phyloP scores from a whole-genome alignment of 2,329 filamentous ascomycete genomes.

The Monilinia laxa region DNA sequence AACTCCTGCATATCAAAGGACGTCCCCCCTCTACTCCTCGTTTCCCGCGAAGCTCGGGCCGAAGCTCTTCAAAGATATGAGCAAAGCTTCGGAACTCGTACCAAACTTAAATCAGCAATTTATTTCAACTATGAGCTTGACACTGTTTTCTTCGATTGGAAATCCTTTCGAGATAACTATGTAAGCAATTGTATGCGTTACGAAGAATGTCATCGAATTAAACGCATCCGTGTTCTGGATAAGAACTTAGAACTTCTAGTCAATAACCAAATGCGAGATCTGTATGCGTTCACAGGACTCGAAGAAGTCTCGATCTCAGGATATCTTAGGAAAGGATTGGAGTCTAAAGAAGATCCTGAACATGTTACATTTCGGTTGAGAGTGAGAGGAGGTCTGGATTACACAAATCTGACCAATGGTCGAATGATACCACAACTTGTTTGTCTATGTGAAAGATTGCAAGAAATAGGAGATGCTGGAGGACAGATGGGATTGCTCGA shows the following conservation, averaged over 20 bases:
- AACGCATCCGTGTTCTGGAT: not conserved
- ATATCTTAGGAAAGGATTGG: not conserved
- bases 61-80: slow-evolving; percentile 9
- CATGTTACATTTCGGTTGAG: not conserved
- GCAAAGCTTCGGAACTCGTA: not conserved
- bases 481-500: not conserved
- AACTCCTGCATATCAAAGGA: not conserved
- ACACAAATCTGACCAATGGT: not conserved
- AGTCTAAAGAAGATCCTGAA: not conserved
- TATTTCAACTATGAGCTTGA: slow-evolving; percentile 9
- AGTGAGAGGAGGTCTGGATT: not conserved
- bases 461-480: not conserved
- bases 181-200: not conserved
- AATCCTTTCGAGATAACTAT: not conserved
- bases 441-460: not conserved
- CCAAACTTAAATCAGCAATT: not conserved
- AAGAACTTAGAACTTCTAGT: not conserved
- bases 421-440: not conserved
- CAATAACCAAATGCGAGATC: not conserved
- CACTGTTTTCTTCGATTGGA: not conserved
- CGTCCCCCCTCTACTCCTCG: not conserved
- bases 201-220: not conserved
- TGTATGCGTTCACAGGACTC: not conserved
- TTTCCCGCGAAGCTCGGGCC: not conserved
- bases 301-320: not conserved